phyloP scores from a whole-genome alignment of 2,329 filamentous ascomycete species.

The Botrytis fabae region DNA sequence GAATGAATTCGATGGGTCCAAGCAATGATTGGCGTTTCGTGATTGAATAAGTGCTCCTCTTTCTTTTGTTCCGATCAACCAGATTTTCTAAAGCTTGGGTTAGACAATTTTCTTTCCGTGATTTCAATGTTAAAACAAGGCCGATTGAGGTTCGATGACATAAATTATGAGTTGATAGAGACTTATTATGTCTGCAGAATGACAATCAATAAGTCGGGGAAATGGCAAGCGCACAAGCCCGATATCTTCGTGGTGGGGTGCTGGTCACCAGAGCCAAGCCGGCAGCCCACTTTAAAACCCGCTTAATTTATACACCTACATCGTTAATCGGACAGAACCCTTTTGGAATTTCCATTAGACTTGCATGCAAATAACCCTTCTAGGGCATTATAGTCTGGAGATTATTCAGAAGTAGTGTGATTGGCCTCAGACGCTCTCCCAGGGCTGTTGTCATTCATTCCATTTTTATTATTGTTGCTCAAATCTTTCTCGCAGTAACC shows the following conservation, averaged over 20 bases:
- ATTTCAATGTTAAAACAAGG: neutral
- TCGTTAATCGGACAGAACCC: neutral
- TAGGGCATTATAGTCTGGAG: neutral
- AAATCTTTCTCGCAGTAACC: neutral
- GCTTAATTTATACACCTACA: neutral
- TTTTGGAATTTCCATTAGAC: neutral
- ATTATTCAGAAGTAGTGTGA: too few species aligned
- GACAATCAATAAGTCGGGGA: neutral
- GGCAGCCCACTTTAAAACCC: neutral
- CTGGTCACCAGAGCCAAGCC: neutral
- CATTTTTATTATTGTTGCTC: neutral
- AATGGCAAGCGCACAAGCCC: neutral
- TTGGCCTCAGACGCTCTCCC: neutral
- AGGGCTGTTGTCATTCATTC: too few species aligned
- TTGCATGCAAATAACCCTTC: neutral
- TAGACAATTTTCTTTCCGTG: too few species aligned
- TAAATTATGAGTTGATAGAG: neutral
- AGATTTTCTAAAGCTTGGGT: too few species aligned
- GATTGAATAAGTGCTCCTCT: neutral
- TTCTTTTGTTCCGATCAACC: neutral
- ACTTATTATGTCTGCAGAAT: neutral
- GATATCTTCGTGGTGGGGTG: constrained; percentile 10
- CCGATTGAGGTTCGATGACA: neutral
- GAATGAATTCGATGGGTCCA: neutral
- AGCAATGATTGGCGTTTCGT: constrained; percentile 6